Percentiles rank a stretch among this genome's conserved stretches.
phyloP scores from a whole-genome alignment of 805 yeast genomes.

The Saccharomycopsis malanga region DNA sequence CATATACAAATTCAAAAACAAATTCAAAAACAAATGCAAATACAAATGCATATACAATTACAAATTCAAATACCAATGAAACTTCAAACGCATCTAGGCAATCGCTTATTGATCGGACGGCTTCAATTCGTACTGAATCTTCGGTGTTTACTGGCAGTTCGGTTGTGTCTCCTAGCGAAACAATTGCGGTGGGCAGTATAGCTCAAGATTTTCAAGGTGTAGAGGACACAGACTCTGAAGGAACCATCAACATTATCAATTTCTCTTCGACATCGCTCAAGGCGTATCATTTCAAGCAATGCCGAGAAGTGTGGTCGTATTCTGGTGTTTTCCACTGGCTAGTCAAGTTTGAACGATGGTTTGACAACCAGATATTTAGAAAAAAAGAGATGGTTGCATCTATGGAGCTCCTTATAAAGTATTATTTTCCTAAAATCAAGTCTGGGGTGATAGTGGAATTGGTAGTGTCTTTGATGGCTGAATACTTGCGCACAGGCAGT shows the following conservation, averaged over 20 bases:
- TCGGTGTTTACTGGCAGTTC: not conserved
- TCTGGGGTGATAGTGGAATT: not conserved
- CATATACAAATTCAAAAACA: no score
- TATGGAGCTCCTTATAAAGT: conserved; percentile 7
- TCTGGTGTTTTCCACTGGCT: conserved; percentile 16
- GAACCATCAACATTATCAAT: conserved; percentile 7
- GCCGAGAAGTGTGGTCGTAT: conserved; percentile 14
- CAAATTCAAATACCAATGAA: no score
- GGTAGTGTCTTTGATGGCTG: not conserved
- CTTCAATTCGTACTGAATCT: not conserved
- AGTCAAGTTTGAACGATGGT: conserved; percentile 15
- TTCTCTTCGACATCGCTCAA: conserved; percentile 10
- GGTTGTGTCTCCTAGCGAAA: conserved; percentile 4
- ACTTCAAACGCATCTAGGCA: no score
- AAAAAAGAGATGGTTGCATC: conserved; percentile 13
- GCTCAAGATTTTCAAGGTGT: not conserved
- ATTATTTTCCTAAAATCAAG: conserved; percentile 5
- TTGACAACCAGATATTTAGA: conserved; percentile 5
- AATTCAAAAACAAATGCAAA: no score
- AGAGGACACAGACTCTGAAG: conserved; percentile 8
- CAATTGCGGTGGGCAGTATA: conserved; percentile 4
- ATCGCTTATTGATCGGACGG: no score
- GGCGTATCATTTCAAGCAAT: conserved; percentile 11
- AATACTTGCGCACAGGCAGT: not conserved
- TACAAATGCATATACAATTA: no score